Conservation (phyloP, 192 early-diverging fungal genomes). For the Rhizophagus prolifer region DNA sequence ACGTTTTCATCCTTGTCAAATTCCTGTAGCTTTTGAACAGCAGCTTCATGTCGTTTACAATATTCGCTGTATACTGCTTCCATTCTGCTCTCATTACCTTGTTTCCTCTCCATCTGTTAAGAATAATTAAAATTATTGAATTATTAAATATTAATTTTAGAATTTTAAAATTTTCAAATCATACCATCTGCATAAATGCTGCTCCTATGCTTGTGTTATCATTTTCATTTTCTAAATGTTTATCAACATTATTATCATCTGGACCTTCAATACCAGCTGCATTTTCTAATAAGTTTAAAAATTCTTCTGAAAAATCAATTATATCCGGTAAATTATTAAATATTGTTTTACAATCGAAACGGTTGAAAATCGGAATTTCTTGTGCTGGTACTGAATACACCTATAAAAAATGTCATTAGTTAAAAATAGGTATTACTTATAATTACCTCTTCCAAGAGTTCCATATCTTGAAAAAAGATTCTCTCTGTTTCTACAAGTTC, state of each 20-base stretch:
- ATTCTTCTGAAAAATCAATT: constrained; percentile 61
- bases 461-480: constrained; percentile 22
- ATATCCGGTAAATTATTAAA: constrained; percentile 81
- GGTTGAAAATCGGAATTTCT: constrained; percentile 45
- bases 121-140: neutral
- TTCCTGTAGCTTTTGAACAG: constrained; percentile 63
- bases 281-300: constrained; percentile 64
- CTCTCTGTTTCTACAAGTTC: constrained; percentile 30
- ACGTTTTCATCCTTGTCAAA: constrained; percentile 41
- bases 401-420: neutral
- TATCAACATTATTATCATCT: constrained; percentile 32
- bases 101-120: neutral
- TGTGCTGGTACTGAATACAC: constrained; percentile 26
- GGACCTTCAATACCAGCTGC: constrained; percentile 44
- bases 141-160: neutral
- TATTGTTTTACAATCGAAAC: constrained; percentile 64
- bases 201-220: constrained; percentile 46
- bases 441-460: constrained; percentile 14
- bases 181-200: constrained; percentile 55
- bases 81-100: constrained; percentile 31
- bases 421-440: no score
- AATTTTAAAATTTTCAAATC: constrained; percentile 12
- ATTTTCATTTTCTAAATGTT: constrained; percentile 29
- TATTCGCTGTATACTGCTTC: constrained; percentile 69
- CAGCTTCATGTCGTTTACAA: constrained; percentile 74